These are phyloP conservation scores for Vicia faba DNA, from an alignment of 306 rosid genomes.

Conservation along the genomic window DNA sequence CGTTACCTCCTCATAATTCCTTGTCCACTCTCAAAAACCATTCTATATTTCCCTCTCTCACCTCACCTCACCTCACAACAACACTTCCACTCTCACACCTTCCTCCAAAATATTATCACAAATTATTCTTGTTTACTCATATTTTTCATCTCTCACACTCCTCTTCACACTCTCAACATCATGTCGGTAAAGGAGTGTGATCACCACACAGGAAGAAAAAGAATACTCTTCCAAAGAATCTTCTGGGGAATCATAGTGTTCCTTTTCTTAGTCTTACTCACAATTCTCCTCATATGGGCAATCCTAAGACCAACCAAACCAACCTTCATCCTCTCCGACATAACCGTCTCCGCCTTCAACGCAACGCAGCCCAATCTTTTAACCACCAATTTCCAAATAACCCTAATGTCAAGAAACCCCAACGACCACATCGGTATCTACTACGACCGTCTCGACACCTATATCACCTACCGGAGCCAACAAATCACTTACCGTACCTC, in stretches of 20 bases:
- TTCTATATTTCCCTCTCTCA: background rate
- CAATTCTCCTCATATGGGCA: constrained; percentile 75
- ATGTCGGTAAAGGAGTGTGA: constrained; percentile 69
- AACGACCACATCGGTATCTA: constrained; percentile 79
- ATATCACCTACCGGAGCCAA: constrained; percentile 62
- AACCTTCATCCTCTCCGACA: constrained; percentile 76
- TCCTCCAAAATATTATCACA: too few relatives aligned
- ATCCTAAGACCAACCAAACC: constrained; percentile 75
- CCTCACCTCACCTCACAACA: background rate
- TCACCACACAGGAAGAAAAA: constrained; percentile 46
- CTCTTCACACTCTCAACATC: constrained; percentile 11
- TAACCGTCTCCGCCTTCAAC: constrained; percentile 88
- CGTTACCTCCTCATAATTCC: constrained; percentile 37
- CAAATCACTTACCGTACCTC: constrained; percentile 70
- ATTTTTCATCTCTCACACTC: background rate
- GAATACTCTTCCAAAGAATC: background rate
- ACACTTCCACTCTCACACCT: background rate
- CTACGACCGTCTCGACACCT: constrained; percentile 81
- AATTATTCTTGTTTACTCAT: too few relatives aligned
- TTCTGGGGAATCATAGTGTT: constrained; percentile 52
- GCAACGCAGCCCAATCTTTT: constrained; percentile 63
- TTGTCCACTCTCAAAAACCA: background rate
- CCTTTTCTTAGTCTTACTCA: constrained; percentile 55
- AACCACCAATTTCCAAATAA: constrained; percentile 74
- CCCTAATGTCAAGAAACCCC: constrained; percentile 76